These are phyloP conservation scores for Symbiodinium pilosum DNA, from an alignment of 73 alveolate genomes.

Conservation along the genomic window DNA sequence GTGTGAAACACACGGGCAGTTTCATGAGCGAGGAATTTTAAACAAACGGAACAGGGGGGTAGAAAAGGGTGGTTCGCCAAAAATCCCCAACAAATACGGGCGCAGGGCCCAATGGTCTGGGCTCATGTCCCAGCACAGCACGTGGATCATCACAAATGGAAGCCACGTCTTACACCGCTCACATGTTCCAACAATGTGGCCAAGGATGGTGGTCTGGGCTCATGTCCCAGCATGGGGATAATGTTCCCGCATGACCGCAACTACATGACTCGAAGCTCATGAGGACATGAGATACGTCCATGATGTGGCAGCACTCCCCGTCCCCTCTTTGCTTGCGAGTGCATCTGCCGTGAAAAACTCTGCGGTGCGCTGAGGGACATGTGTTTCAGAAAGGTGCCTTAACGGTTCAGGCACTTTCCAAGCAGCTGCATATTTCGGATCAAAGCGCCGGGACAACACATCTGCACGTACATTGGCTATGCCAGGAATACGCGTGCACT, in stretches of 20 bases:
- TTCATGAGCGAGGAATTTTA: no score
- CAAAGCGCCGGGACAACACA: neutral
- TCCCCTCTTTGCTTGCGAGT: neutral
- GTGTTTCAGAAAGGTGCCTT: neutral
- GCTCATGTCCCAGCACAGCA: neutral
- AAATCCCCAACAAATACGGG: no score
- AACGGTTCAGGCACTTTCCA: neutral
- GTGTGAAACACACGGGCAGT: no score
- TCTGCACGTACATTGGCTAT: neutral
- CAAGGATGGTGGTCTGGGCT: neutral
- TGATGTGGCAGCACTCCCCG: neutral
- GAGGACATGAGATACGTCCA: neutral
- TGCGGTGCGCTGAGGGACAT: neutral
- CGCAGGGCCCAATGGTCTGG: neutral
- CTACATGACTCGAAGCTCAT: neutral
- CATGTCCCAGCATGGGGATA: neutral
- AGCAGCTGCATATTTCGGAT: neutral
- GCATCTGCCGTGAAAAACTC: neutral
- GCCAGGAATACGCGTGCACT: neutral
- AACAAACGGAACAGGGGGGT: no score
- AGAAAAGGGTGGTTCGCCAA: no score
- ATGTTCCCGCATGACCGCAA: no score
- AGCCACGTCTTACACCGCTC: neutral
- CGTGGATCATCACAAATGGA: neutral
- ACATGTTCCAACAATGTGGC: neutral